Evolutionary conservation across 306 rosid species (phyloP).

Genomic region (Malus sieversii): DNA sequence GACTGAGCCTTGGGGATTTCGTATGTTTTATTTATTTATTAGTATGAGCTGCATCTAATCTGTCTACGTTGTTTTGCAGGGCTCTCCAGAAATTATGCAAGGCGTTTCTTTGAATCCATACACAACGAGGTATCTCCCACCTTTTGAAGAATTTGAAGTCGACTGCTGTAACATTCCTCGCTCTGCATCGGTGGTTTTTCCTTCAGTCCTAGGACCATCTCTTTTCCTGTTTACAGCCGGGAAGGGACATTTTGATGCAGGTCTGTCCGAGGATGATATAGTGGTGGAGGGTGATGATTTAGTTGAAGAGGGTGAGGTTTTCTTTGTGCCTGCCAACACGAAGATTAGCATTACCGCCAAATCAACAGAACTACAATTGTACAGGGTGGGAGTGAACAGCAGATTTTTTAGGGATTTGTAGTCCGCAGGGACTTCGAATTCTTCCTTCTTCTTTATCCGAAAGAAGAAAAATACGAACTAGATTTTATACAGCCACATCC

Average conservation of each 20-base stretch:
- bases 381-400: constrained; percentile 38
- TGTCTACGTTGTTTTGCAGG: constrained; percentile 14
- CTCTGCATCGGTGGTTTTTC: constrained; percentile 19
- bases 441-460: neutral
- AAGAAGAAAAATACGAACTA: neutral
- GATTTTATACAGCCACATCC: neutral
- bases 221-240: constrained; percentile 28
- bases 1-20: neutral
- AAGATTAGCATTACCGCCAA: constrained; percentile 18
- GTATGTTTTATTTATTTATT: neutral
- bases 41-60: neutral
- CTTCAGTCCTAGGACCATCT: constrained; percentile 34
- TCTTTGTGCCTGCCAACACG: constrained; percentile 28
- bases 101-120: constrained; percentile 28
- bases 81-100: constrained; percentile 32
- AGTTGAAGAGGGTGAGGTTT: constrained; percentile 27
- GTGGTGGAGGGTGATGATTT: constrained; percentile 13
- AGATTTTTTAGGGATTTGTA: constrained; percentile 21
- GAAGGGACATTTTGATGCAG: constrained; percentile 19
- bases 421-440: neutral
- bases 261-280: constrained; percentile 1
- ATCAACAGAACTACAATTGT: constrained; percentile 22
- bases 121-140: constrained; percentile 27
- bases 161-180: constrained; percentile 30
- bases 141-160: constrained; percentile 33